A percentile compares a stretch with the other conserved stretches of the same genome.
phyloP scores from a whole-genome alignment of 768 basidiomycete species.

The Suillus americanus region DNA sequence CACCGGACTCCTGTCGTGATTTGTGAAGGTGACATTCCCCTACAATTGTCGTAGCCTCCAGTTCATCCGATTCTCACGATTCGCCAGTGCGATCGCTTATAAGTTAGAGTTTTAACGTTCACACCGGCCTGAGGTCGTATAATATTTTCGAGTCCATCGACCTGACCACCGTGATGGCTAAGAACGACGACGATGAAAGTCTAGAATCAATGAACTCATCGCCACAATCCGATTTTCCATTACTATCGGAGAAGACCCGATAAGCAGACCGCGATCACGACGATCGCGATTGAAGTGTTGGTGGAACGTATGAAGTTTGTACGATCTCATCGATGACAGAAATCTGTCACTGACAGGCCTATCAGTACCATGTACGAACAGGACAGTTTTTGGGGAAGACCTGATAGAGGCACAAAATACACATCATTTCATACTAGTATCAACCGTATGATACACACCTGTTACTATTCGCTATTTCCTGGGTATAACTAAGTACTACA shows the following conservation, averaged over 20 bases:
- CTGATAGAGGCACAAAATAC: not conserved
- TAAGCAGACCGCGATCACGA: not conserved
- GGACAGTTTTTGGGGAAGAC: not conserved
- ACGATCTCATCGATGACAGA: not conserved
- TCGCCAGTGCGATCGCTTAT: not conserved
- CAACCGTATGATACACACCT: constrained; percentile 1
- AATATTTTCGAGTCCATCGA: not conserved
- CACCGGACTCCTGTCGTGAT: too few species aligned
- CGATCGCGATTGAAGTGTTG: not conserved
- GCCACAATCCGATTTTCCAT: not conserved
- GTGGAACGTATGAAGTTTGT: not conserved
- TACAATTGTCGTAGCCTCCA: too few species aligned
- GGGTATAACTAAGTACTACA: not conserved
- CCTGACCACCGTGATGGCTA: not conserved
- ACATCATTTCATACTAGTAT: not conserved
- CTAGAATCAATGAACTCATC: not conserved
- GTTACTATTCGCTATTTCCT: not conserved
- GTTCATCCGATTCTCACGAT: too few species aligned
- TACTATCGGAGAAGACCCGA: not conserved
- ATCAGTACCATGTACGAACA: not conserved
- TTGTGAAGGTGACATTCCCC: too few species aligned
- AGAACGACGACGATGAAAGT: not conserved
- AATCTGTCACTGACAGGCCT: not conserved
- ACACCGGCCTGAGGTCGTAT: not conserved
- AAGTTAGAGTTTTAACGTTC: not conserved